Conservation (phyloP, 2,329 filamentous ascomycete genomes). For the Westerdykella aurantiaca region DNA sequence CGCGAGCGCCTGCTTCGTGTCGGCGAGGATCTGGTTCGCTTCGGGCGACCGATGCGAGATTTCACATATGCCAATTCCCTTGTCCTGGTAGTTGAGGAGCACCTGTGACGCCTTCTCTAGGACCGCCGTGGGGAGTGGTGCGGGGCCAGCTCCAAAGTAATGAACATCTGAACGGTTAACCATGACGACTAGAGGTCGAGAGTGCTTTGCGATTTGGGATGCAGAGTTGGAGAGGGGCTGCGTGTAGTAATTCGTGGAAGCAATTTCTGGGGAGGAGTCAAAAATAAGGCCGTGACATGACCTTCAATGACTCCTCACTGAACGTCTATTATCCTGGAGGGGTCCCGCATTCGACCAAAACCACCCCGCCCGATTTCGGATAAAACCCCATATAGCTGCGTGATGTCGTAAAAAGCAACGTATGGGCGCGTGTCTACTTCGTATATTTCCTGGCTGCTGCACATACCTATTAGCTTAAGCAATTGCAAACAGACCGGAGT, state of each 20-base stretch:
- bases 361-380: no score
- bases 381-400: no score
- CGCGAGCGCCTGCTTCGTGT: slow-evolving; percentile 68
- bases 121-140: slow-evolving; percentile 74
- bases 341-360: no score
- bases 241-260: slow-evolving; percentile 1
- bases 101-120: slow-evolving; percentile 70
- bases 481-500: no score
- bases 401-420: no score
- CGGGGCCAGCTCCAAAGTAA: slow-evolving; percentile 88
- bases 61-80: slow-evolving; percentile 80
- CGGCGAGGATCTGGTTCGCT: slow-evolving; percentile 71
- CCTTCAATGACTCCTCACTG: no score
- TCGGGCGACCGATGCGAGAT: slow-evolving; percentile 81
- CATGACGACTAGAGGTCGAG: slow-evolving; percentile 47
- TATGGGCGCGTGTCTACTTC: no score
- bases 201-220: background rate
- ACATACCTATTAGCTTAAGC: no score
- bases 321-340: no score
- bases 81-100: slow-evolving; percentile 74
- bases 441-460: no score
- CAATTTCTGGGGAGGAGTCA: background rate
- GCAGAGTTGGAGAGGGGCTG: background rate
- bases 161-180: slow-evolving; percentile 67
- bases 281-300: no score